Evolutionary conservation across 169 alveolate genomes (phyloP), one percentile per base, ranked within the genome.

Genomic region (Babesia sp.): DNA sequence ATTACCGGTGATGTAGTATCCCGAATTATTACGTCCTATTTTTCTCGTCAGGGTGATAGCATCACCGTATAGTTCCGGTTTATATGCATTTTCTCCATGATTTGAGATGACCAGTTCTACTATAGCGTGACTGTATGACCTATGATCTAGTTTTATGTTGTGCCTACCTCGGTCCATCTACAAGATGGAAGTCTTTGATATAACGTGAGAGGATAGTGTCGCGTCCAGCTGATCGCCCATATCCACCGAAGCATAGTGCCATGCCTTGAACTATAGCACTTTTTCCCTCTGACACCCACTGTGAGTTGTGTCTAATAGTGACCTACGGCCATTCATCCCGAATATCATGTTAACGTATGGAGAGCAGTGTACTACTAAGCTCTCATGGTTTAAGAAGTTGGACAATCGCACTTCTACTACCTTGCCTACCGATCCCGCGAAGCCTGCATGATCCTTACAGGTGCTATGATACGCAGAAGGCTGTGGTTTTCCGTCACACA

Each of bases 251-350:
- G 20, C 85, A 87, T 20, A 89, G 91, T 24, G 93, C 93, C 71
- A 89, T 70, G 18, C 90, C 93, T 46, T 89, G 93, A 1, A 88
- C 93, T 16, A 89, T 89, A 3, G 93, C 93, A 61, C 93, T 89
- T 78, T 89, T 89, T 0, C 93, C 93, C 70, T 75, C 90, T 81
- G 42, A 18, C 26, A 0, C 20, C 4, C 4, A 16, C 9, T 8
- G 28, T 8, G 8, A 0, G 20, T 37, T 20, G 26, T 37, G 12
- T 8, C 14, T 8, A 9, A 24, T 5, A 16, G 5, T 12, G n/a
- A 74, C 89, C 34, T 81, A 81, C 89, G 89, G n/a, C 93, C 93
- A 64, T 89, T 89, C 78, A 80, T 72, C 9, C 93, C 93, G 28
- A 89, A 85, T 16, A 89, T 89, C 76, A 89, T 64, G 74, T 89